Evolutionary conservation across 2,329 filamentous ascomycete species (phyloP).

Genomic region (Botrytis squamosa): DNA sequence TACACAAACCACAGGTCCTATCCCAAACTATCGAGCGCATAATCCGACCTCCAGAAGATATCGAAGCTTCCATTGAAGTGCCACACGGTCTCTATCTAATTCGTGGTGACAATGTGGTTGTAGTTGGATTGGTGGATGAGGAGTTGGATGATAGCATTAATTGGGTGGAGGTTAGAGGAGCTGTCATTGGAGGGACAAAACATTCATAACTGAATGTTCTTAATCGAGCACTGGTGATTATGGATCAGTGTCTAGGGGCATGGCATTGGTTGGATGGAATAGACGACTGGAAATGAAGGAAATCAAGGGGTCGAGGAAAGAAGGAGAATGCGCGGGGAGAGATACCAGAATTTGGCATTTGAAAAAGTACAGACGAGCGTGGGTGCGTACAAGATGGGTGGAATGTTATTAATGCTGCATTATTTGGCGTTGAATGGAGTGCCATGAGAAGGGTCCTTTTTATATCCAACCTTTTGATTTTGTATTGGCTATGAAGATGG

Average conservation of each 20-base stretch:
- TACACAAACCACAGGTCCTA: slow-evolving; percentile 59
- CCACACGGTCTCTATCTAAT: slow-evolving; percentile 88
- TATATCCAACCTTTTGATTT: neutral
- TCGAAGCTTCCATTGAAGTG: slow-evolving; percentile 75
- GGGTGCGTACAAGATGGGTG: neutral
- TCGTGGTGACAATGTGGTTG: slow-evolving; percentile 88
- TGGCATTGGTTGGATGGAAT: neutral
- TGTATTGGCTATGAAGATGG: neutral
- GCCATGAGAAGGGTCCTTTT: slow-evolving; percentile 4
- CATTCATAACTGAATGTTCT: slow-evolving; percentile 51
- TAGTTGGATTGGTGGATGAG: slow-evolving; percentile 88
- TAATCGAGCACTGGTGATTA: neutral
- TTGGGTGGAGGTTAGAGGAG: slow-evolving; percentile 86
- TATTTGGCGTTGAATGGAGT: slow-evolving; percentile 19
- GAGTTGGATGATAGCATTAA: slow-evolving; percentile 85
- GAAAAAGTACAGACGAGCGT: neutral
- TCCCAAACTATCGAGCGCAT: slow-evolving; percentile 82
- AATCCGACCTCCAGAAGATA: slow-evolving; percentile 81
- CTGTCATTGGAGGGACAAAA: slow-evolving; percentile 80
- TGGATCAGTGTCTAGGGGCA: neutral
- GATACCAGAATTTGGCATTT: slow-evolving; percentile 18
- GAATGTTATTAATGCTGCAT: slow-evolving; percentile 10
- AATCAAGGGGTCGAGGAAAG: neutral
- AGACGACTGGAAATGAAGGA: neutral
- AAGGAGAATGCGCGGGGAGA: neutral